Percentiles rank a stretch among this genome's conserved stretches.
phyloP scores from a whole-genome alignment of 352 stramenopile genomes.

The Globisporangium middletonii region DNA sequence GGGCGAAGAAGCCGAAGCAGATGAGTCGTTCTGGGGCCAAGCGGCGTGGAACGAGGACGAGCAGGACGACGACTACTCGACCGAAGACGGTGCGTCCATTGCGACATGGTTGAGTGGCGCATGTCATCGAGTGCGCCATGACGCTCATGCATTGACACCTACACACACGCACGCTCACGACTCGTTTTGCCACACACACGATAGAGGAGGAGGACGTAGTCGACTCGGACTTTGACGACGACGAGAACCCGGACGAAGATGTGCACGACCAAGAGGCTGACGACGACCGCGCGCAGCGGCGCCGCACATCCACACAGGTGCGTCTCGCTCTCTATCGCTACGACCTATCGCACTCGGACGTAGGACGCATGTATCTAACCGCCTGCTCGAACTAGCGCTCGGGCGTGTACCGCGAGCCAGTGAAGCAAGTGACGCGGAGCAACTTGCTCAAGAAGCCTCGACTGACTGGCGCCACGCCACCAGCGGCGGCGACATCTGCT shows the following conservation, averaged over 20 bases:
- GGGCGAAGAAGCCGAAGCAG: slow-evolving; percentile 81
- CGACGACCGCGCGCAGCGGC: slow-evolving; percentile 18
- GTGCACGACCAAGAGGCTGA: slow-evolving; percentile 63
- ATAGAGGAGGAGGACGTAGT: slow-evolving; percentile 86
- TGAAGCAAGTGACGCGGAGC: slow-evolving; percentile 9
- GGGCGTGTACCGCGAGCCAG: slow-evolving; percentile 23
- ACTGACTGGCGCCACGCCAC: background rate
- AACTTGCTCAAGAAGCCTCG: slow-evolving; percentile 13
- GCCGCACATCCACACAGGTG: background rate
- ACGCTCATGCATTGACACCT: background rate
- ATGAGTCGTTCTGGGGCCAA: slow-evolving; percentile 87
- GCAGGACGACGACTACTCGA: slow-evolving; percentile 85
- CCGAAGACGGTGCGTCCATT: slow-evolving; percentile 59
- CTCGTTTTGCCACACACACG: too few species aligned
- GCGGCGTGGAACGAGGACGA: slow-evolving; percentile 78
- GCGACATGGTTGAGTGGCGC: background rate
- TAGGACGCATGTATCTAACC: background rate
- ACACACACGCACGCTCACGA: too few species aligned
- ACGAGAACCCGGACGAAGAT: slow-evolving; percentile 76
- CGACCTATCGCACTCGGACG: background rate
- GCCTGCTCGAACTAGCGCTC: slow-evolving; percentile 1
- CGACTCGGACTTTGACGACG: slow-evolving; percentile 85
- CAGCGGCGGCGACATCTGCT: too few species aligned
- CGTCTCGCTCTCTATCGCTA: background rate
- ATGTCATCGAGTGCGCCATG: background rate